A percentile compares a stretch with the other conserved stretches of the same genome.
Evolutionary conservation across 495 filamentous ascomycete genomes (phyloP).

Genomic region (Daldinia caldariorum): DNA sequence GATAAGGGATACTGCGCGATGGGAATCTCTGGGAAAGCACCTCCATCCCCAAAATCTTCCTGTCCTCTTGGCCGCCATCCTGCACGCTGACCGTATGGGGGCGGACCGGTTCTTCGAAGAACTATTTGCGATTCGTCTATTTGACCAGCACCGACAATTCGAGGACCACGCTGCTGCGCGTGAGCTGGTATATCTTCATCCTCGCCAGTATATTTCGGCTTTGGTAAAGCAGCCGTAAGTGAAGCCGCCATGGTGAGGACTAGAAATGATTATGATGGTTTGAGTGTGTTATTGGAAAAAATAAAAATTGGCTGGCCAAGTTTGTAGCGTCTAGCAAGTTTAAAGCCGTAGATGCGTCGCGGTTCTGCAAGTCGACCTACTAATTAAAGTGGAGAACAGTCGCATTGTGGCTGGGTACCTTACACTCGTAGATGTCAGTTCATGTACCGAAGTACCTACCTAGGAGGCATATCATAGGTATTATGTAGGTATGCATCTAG

Average conservation of each 20-base stretch:
- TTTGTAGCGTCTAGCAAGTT: conserved; percentile 10
- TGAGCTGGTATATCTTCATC: conserved; percentile 80
- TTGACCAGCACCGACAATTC: conserved; percentile 79
- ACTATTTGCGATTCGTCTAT: conserved; percentile 89
- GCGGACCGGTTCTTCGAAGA: conserved; percentile 62
- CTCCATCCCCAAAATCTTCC: conserved; percentile 96
- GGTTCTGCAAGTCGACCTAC: conserved; percentile 25
- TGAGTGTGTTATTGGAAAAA: conserved; percentile 24
- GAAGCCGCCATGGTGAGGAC: conserved; percentile 69
- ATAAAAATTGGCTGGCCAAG: conserved; percentile 1
- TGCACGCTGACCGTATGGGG: conserved; percentile 65
- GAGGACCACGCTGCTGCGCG: conserved; percentile 77
- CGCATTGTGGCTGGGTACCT: background rate
- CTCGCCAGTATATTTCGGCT: conserved; percentile 87
- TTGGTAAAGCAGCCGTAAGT: conserved; percentile 84
- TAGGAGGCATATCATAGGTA: no score
- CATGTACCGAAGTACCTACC: background rate
- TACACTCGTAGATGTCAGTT: no score
- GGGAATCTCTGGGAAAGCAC: conserved; percentile 90
- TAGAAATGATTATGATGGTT: background rate
- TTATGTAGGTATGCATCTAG: no score
- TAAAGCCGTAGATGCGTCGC: conserved; percentile 20
- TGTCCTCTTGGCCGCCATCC: conserved; percentile 90
- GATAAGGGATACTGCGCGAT: conserved; percentile 95
- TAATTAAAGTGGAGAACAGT: conserved; percentile 28